Evolutionary conservation across 176 grass and related monocot genomes (phyloP), one percentile per base, ranked within the genome.

Genomic region (Oryza glaberrima): DNA sequence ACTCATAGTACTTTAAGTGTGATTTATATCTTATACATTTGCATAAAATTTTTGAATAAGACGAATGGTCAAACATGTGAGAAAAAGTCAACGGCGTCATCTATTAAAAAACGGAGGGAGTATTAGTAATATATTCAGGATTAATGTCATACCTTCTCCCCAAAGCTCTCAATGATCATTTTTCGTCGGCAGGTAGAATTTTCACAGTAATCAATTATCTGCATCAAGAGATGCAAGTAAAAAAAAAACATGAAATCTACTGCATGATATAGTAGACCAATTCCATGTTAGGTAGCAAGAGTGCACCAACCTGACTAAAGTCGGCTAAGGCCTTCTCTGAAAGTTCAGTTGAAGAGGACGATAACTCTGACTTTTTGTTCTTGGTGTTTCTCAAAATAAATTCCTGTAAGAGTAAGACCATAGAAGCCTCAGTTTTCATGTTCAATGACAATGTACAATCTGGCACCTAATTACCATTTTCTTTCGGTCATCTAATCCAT

Each of bases 121-220:
- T 26, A 77, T 10, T 60, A 5, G 35, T 36, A 44, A 60, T 6
- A 43, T 73, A 58, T 77, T 28, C 19, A 48, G 11, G 52, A 34
- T 65, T 47, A 32, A 56, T 65, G 65, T 5, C 58, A 51, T 78
- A 98, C 96, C 82, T 94, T 84, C 78, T 98, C 91, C 65, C 96
- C 96, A 90, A 98, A 98, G 75, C 83, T 92, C 80, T 94, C 85
- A 22, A 98, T 92, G 49, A 98, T 93, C 87, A 90, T 98, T 85
- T 90, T 88, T 61, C 91, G 77, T 2, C 89, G 87, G 74, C 96
- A 95, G 49, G 77, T 75, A 78, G 87, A 90, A 90, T 58, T 90
- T 93, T 98, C 93, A 90, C 89, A 98, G 80, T 98, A 98, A 10
- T 95, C 93, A 79, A 94, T 80, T 67, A 98, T 91, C 93, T 98